Evolutionary conservation across 2,329 filamentous ascomycete genomes (phyloP), one percentile per base, ranked within the genome.

Genomic region (Samsoniella hepiali): DNA sequence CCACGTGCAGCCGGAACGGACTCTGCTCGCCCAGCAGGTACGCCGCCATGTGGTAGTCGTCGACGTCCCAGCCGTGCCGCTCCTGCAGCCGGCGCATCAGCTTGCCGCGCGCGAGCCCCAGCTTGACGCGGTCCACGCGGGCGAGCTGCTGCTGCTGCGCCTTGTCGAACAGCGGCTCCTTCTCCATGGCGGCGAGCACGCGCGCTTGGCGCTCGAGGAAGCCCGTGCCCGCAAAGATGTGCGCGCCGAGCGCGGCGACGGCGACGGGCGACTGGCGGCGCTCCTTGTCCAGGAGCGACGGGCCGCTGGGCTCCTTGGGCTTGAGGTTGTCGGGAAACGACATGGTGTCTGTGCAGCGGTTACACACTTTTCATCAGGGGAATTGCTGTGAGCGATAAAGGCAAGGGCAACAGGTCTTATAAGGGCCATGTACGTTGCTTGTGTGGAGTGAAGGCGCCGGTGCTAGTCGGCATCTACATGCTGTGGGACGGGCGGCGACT

Each of bases 141-240:
- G 89, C 89, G 68, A 85, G 82, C 73, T 90, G 91, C 76, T 91
- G 91, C 72, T 92, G 91, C 67, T 89, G 86, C 3, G 86, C 86
- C 77, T 93, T 93, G 76, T 93, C 88, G 68, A 93, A 93, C 63
- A 91, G 82, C 59, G 85, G 84, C 64, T 93, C 88, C 0, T 81
- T 73, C 68, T 87, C 78, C 5, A 93, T 81, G n/a, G 91, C 81
- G 55, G 82, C 76, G 6, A 91, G 77, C 34, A 93, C 81, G 31
- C 78, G 78, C 2, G 83, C 76, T 69, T 88, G 87, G 50, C 84
- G 80, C 63, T 87, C 80, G 11, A 92, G 79, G 5, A 81, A 80
- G 64, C 88, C 82, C 69, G 86, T 85, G 44, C 53, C 60, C 29
- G 88, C 89, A 74, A 90, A 89, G 54, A 93, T 79, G 69, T 91